phyloP scores from a whole-genome alignment of 768 basidiomycete genomes.

The Phylloporus sp. region DNA sequence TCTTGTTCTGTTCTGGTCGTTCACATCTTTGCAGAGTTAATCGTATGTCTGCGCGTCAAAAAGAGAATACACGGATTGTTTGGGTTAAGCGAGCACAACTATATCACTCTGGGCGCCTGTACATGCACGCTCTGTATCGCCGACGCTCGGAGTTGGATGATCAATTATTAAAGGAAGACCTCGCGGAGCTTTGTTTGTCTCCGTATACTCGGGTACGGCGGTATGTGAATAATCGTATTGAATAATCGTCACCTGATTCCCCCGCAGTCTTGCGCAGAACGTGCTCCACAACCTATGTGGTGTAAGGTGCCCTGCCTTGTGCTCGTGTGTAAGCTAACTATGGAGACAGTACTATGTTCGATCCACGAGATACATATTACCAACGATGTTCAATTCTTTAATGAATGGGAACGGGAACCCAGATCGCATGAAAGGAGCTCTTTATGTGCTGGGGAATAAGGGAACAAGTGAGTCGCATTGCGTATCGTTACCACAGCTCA shows the following conservation, averaged over 20 bases:
- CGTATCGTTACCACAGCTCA: background rate
- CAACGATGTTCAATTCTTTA: constrained; percentile 57
- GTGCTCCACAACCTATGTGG: constrained; percentile 61
- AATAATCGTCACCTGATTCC: constrained; percentile 1
- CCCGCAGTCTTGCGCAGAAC: constrained; percentile 59
- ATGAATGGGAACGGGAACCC: constrained; percentile 78
- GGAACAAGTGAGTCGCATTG: constrained; percentile 48
- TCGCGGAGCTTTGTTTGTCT: constrained; percentile 73
- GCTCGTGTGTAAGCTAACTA: constrained; percentile 7
- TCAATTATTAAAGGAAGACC: constrained; percentile 52
- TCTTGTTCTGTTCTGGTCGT: background rate
- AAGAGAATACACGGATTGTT: constrained; percentile 69
- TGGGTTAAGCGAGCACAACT: constrained; percentile 76
- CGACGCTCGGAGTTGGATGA: constrained; percentile 74
- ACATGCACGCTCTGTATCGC: constrained; percentile 74
- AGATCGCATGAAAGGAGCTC: constrained; percentile 92
- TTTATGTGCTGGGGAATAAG: constrained; percentile 77
- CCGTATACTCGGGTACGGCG: constrained; percentile 75
- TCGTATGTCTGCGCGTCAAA: constrained; percentile 67
- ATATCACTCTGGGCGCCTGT: constrained; percentile 71
- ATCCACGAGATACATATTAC: constrained; percentile 63
- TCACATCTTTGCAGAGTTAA: constrained; percentile 43
- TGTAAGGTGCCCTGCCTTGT: constrained; percentile 38
- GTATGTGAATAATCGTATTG: constrained; percentile 36
- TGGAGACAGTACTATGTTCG: constrained; percentile 58